Conservation (phyloP, 2,329 filamentous ascomycete species). For the Ceratocystis ficicola region DNA sequence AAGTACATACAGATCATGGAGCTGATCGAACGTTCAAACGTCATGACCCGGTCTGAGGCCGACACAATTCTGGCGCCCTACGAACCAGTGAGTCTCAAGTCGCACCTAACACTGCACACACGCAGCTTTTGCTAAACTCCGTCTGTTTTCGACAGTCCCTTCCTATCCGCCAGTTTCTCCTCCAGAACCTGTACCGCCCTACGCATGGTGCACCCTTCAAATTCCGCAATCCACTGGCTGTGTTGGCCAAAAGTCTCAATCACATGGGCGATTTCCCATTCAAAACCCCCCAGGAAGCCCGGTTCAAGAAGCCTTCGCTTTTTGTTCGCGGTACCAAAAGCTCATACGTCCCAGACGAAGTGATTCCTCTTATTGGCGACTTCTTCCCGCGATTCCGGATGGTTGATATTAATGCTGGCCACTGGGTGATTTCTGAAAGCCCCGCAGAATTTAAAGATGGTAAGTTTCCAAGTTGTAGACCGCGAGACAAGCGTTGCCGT, state of each 20-base stretch:
- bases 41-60: conserved; percentile 62
- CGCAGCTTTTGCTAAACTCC: not conserved
- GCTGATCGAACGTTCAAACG: conserved; percentile 55
- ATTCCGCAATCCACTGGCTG: conserved; percentile 69
- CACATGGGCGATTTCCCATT: conserved; percentile 84
- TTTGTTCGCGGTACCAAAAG: conserved; percentile 70
- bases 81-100: conserved; percentile 44
- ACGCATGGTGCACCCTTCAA: conserved; percentile 42
- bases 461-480: conserved; percentile 31
- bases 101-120: not conserved
- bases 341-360: conserved; percentile 69
- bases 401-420: conserved; percentile 63
- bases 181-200: conserved; percentile 65
- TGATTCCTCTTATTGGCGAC: conserved; percentile 61
- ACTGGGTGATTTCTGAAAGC: conserved; percentile 85
- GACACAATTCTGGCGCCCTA: conserved; percentile 65
- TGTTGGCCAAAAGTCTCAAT: conserved; percentile 54
- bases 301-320: conserved; percentile 66
- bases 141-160: conserved; percentile 39
- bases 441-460: conserved; percentile 65
- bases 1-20: conserved; percentile 78
- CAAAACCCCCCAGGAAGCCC: conserved; percentile 52
- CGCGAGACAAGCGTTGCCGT: not conserved
- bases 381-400: conserved; percentile 72
- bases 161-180: conserved; percentile 75